Percentiles rank a stretch among this genome's conserved stretches.
phyloP scores from a whole-genome alignment of 345 rosid genomes.

The Populus nigra region DNA sequence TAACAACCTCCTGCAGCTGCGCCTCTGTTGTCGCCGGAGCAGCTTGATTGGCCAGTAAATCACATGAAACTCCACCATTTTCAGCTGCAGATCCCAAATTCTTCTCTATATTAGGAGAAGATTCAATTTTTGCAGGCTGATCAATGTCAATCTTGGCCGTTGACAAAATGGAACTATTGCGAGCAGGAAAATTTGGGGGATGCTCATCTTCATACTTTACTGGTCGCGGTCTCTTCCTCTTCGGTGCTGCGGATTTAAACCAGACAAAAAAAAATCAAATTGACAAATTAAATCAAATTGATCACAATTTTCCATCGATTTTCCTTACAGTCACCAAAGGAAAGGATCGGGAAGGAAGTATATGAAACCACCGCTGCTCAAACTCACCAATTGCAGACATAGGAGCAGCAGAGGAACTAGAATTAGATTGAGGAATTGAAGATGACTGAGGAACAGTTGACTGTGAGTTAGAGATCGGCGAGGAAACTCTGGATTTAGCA shows the following conservation, averaged over 20 bases:
- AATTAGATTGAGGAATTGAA: constrained; percentile 51
- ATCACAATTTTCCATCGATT: neutral
- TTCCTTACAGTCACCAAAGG: neutral
- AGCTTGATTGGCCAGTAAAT: neutral
- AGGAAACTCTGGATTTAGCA: constrained; percentile 82
- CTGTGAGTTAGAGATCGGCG: constrained; percentile 74
- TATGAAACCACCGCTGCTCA: neutral
- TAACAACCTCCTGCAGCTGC: constrained; percentile 3
- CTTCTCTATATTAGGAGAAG: constrained; percentile 42
- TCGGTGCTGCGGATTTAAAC: constrained; percentile 60
- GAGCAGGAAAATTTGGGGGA: constrained; percentile 41
- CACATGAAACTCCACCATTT: constrained; percentile 17
- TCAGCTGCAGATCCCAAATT: constrained; percentile 20
- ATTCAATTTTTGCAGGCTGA: constrained; percentile 47
- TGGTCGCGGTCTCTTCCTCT: constrained; percentile 85
- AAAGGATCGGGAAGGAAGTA: neutral
- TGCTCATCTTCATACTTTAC: constrained; percentile 80
- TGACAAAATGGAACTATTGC: constrained; percentile 45
- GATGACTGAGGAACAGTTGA: constrained; percentile 49
- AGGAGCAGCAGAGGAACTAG: constrained; percentile 50
- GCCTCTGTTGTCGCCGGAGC: neutral
- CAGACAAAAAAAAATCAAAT: neutral
- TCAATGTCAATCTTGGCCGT: constrained; percentile 53
- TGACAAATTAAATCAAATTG: neutral
- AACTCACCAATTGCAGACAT: constrained; percentile 64